These are phyloP conservation scores for Rehmannia glutinosa DNA, from an alignment of 257 asterid genomes.

Conservation along the genomic window DNA sequence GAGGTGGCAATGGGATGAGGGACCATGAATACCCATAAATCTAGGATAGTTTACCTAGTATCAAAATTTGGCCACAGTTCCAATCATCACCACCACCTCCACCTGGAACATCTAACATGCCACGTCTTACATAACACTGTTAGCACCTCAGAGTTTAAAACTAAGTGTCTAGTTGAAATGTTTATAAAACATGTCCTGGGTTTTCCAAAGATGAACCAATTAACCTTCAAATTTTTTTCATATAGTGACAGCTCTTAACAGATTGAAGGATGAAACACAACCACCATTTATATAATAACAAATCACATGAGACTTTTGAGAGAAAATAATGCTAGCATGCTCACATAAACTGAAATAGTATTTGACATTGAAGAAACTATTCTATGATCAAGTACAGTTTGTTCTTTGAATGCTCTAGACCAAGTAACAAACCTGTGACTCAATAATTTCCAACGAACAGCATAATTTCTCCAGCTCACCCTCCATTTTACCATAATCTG, in stretches of 20 bases:
- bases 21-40: neutral
- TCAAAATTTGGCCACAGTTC: neutral
- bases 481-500: slow-evolving; percentile 57
- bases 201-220: neutral
- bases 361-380: neutral
- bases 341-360: slow-evolving; percentile 1
- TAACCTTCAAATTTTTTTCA: neutral
- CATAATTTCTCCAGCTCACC: slow-evolving; percentile 56
- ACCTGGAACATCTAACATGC: neutral
- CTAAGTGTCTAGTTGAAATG: neutral
- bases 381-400: neutral
- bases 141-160: neutral
- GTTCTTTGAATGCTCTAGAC: slow-evolving; percentile 2
- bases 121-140: too few species aligned
- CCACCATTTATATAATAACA: neutral
- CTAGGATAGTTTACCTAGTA: neutral
- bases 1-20: neutral
- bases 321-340: slow-evolving; percentile 3
- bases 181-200: neutral
- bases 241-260: neutral
- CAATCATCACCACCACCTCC: neutral
- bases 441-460: slow-evolving; percentile 48
- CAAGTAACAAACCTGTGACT: slow-evolving; percentile 50
- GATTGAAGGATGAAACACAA: neutral
- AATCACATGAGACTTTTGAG: neutral